phyloP scores from a whole-genome alignment of 176 grass and related monocot genomes.

The Cenchrus americanus region DNA sequence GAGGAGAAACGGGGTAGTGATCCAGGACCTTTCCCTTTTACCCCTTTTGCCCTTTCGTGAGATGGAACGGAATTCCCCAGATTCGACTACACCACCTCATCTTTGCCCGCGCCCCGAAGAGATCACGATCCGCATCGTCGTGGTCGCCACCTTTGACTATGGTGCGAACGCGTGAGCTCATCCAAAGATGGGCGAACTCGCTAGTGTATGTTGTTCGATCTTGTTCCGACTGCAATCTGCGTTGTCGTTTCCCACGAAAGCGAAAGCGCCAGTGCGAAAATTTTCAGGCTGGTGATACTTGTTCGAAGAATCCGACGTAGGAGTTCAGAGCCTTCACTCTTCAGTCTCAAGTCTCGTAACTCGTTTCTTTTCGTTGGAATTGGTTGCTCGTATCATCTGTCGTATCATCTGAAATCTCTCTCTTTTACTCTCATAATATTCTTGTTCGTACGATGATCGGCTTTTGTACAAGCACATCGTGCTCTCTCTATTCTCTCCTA shows the following conservation, averaged over 20 bases:
- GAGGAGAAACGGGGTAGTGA: background rate
- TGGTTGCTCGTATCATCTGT: background rate
- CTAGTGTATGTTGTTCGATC: background rate
- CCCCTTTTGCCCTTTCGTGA: background rate
- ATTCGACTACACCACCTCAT: background rate
- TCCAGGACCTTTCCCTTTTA: background rate
- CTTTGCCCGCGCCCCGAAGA: conserved; percentile 36
- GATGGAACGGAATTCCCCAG: conserved; percentile 9
- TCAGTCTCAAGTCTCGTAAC: background rate
- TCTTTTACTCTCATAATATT: background rate
- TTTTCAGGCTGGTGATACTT: background rate
- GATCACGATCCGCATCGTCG: conserved; percentile 10
- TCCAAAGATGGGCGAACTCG: conserved; percentile 11
- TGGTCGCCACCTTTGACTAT: conserved; percentile 32
- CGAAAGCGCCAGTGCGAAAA: background rate
- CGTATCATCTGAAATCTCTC: too few species aligned
- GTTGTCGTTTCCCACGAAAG: conserved; percentile 8
- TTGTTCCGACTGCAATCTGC: background rate
- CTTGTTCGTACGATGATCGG: background rate
- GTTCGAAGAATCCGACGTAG: background rate
- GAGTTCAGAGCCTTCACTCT: background rate
- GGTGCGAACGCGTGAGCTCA: conserved; percentile 3
- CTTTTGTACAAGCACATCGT: background rate
- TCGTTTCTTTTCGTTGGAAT: background rate
- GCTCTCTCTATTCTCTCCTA: background rate